These are phyloP conservation scores for Groenewaldozyma salmanticensis DNA, from an alignment of 805 yeast species.

Conservation along the genomic window DNA sequence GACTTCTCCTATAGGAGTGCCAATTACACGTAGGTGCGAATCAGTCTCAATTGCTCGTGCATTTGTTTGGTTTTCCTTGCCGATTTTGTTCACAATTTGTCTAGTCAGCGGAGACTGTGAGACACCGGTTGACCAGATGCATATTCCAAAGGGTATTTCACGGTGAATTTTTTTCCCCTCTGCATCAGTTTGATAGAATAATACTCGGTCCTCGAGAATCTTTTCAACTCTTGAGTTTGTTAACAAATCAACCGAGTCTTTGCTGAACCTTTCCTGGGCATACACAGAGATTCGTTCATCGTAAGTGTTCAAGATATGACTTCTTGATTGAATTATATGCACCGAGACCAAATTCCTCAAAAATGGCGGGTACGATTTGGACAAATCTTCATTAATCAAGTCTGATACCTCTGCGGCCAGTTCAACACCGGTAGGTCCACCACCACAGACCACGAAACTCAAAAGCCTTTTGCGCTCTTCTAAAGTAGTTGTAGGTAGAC, in stretches of 20 bases:
- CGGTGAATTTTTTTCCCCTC: constrained; percentile 28
- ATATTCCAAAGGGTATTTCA: constrained; percentile 55
- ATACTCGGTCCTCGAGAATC: constrained; percentile 45
- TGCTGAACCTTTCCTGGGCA: constrained; percentile 53
- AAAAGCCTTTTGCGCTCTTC: constrained; percentile 52
- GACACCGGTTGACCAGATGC: constrained; percentile 72
- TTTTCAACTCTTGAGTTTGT: constrained; percentile 56
- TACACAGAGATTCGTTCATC: constrained; percentile 56
- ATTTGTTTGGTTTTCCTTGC: constrained; percentile 41
- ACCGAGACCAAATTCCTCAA: constrained; percentile 55
- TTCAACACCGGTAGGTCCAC: constrained; percentile 94
- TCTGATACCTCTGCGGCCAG: constrained; percentile 58
- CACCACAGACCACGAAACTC: constrained; percentile 89
- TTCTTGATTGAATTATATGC: constrained; percentile 60
- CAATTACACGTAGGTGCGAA: constrained; percentile 58
- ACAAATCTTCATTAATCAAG: constrained; percentile 54
- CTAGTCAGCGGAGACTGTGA: constrained; percentile 55
- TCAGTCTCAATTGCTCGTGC: constrained; percentile 69
- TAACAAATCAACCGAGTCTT: constrained; percentile 52
- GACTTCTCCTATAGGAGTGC: constrained; percentile 57
- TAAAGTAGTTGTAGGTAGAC: constrained; percentile 54
- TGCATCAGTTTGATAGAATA: constrained; percentile 43
- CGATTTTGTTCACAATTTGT: constrained; percentile 41
- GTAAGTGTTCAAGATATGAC: constrained; percentile 58
- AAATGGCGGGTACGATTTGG: constrained; percentile 46